Evolutionary conservation across 768 basidiomycete genomes (phyloP).

Genomic region (Tylopilus plumbeoviolaceoides): DNA sequence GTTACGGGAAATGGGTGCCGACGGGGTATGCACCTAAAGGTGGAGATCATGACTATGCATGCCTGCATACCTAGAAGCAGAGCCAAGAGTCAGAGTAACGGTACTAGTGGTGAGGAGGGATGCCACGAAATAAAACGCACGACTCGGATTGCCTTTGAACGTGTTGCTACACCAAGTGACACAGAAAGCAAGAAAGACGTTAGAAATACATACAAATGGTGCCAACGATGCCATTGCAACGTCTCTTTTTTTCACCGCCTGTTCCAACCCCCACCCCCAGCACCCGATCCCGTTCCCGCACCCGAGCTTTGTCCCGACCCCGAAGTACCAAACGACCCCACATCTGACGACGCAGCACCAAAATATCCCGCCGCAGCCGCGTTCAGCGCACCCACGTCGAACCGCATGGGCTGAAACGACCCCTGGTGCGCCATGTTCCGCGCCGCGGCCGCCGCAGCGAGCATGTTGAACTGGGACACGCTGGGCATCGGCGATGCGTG

Average conservation of each 20-base stretch:
- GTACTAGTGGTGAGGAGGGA: no score
- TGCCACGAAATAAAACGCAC: no score
- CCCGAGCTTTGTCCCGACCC: constrained; percentile 5
- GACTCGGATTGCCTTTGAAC: neutral
- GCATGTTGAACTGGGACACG: constrained; percentile 28
- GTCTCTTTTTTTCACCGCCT: constrained; percentile 5
- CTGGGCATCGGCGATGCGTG: neutral
- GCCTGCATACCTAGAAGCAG: no score
- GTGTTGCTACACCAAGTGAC: constrained; percentile 1
- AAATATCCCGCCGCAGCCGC: constrained; percentile 19
- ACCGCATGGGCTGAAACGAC: constrained; percentile 21
- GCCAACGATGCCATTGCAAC: neutral
- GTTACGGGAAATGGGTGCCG: no score
- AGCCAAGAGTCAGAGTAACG: no score
- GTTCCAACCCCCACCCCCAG: constrained; percentile 7
- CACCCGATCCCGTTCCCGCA: neutral
- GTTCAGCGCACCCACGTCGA: constrained; percentile 14
- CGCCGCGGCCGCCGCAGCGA: constrained; percentile 22
- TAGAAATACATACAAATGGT: constrained; percentile 6
- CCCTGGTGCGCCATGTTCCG: constrained; percentile 22
- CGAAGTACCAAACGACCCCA: constrained; percentile 9
- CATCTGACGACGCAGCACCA: constrained; percentile 8
- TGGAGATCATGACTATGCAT: no score
- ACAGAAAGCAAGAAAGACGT: neutral
- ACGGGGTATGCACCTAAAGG: no score